Percentiles rank a stretch among this genome's conserved stretches.
Conservation (phyloP, 2,329 filamentous ascomycete species). For the Tympanopsis confertula region DNA sequence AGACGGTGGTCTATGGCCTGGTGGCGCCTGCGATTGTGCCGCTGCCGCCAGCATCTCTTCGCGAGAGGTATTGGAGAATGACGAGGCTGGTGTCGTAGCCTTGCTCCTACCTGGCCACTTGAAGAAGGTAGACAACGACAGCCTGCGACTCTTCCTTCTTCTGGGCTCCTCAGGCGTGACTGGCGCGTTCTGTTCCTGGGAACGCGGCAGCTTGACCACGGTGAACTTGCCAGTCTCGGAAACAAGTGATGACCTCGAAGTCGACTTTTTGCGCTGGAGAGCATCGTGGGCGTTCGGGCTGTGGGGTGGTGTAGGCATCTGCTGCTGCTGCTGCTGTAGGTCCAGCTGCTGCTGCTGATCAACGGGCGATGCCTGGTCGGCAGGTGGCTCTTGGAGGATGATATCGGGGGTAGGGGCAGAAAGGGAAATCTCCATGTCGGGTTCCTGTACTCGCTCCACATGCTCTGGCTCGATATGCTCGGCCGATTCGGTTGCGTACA, state of each 20-base stretch:
- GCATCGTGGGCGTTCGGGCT: background rate
- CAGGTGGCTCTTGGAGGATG: too few species aligned
- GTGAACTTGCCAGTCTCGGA: background rate
- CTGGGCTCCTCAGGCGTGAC: background rate
- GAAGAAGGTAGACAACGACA: background rate
- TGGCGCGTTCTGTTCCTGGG: background rate
- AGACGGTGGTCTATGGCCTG: too few species aligned
- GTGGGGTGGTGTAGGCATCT: background rate
- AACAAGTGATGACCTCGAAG: background rate
- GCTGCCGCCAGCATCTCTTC: background rate
- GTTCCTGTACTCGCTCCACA: too few species aligned
- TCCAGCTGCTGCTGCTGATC: too few species aligned
- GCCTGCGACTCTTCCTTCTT: background rate
- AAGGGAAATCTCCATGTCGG: background rate
- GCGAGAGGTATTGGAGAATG: background rate
- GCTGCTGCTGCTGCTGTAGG: background rate
- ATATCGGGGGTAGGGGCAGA: background rate
- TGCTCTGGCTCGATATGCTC: too few species aligned
- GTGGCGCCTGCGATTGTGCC: too few species aligned
- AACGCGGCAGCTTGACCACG: background rate
- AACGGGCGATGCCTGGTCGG: too few species aligned
- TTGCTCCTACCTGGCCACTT: background rate
- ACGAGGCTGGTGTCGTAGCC: background rate
- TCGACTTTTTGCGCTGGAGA: background rate
- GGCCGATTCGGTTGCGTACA: too few species aligned